A percentile compares a stretch with the other conserved stretches of the same genome.
Evolutionary conservation across 139 green algal genomes (phyloP).

Genomic region (Chlorella vulgaris): DNA sequence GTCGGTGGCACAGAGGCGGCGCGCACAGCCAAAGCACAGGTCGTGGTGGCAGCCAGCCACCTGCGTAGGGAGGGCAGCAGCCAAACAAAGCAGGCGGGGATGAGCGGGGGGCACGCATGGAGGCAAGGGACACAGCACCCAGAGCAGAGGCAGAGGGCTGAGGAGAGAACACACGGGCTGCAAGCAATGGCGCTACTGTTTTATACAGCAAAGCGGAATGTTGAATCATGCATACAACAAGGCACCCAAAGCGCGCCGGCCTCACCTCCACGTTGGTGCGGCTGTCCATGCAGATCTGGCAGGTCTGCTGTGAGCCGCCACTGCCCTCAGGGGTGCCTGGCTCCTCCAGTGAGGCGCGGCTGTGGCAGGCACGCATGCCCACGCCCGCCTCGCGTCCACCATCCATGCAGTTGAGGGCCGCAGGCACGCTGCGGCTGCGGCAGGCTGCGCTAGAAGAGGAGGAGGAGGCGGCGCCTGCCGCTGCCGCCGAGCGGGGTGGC

Average conservation of each 20-base stretch:
- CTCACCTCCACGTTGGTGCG: slow-evolving; percentile 19
- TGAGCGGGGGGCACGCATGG: neutral
- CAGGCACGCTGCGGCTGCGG: slow-evolving; percentile 18
- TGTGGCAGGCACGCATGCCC: slow-evolving; percentile 2
- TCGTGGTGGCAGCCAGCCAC: slow-evolving; percentile 42
- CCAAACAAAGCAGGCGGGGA: neutral
- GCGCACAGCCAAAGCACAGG: slow-evolving; percentile 46
- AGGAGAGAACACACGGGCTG: neutral
- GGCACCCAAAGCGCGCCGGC: neutral
- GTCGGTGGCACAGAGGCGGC: slow-evolving; percentile 30
- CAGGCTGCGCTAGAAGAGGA: neutral
- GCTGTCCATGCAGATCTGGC: slow-evolving; percentile 50
- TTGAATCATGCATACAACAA: neutral
- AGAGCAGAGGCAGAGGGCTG: neutral
- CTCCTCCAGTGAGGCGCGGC: neutral
- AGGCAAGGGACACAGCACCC: neutral
- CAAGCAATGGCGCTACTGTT: neutral
- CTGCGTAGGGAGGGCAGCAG: neutral
- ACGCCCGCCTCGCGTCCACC: neutral
- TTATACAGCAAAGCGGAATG: neutral
- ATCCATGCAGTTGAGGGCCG: neutral
- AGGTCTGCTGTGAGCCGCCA: neutral
- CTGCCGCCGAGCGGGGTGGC: neutral
- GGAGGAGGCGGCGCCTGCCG: neutral
- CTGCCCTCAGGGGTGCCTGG: neutral